Evolutionary conservation across 148 eudicot species (phyloP).

Genomic region (Nepenthes gracilis): DNA sequence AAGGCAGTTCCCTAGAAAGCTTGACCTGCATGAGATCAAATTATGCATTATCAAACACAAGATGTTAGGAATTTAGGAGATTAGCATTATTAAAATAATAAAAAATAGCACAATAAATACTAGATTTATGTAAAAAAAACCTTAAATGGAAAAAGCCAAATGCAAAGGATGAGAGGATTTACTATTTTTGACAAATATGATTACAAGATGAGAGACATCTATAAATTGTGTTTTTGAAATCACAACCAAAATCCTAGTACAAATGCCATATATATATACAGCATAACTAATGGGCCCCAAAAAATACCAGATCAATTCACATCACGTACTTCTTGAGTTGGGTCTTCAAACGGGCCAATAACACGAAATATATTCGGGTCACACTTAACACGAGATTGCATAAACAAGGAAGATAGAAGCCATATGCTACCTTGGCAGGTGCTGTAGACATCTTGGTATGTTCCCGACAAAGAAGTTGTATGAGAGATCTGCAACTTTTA

Average conservation of each 20-base stretch:
- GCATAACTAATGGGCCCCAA: too few species aligned
- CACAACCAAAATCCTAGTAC: too few species aligned
- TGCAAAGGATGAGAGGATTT: background rate
- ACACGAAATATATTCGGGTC: too few species aligned
- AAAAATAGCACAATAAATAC: background rate
- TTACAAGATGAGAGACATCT: too few species aligned
- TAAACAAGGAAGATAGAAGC: background rate
- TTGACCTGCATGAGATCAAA: constrained; percentile 34
- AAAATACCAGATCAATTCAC: background rate
- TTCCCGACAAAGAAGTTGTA: constrained; percentile 63
- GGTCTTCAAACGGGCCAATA: too few species aligned
- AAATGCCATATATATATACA: too few species aligned
- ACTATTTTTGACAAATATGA: too few species aligned
- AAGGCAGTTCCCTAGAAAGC: constrained; percentile 92
- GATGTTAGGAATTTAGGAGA: background rate
- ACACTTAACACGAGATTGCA: too few species aligned
- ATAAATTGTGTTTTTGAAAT: too few species aligned
- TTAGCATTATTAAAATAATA: background rate
- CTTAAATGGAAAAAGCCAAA: too few species aligned
- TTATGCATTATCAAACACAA: constrained; percentile 1
- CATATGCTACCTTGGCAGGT: constrained; percentile 58
- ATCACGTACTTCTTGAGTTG: background rate
- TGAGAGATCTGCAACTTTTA: constrained; percentile 74
- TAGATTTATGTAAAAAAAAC: too few species aligned
- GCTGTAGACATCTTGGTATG: constrained; percentile 75